Percentiles rank a stretch among this genome's conserved stretches.
Evolutionary conservation across 2,329 filamentous ascomycete species (phyloP).

Genomic region (Curvularia sp.): DNA sequence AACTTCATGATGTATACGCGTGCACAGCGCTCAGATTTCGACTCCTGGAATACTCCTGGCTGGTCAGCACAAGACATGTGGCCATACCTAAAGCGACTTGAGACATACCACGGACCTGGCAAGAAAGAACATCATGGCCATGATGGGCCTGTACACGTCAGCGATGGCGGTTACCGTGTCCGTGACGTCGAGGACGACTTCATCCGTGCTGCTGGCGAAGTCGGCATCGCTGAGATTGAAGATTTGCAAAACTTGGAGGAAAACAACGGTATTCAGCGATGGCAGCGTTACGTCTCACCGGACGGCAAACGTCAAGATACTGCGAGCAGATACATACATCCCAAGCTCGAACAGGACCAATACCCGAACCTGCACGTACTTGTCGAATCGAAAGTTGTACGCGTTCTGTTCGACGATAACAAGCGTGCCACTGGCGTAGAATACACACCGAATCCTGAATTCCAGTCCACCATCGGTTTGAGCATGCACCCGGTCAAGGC

Average conservation of each 20-base stretch:
- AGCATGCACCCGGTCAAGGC: constrained; percentile 46
- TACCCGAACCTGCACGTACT: constrained; percentile 68
- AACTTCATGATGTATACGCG: constrained; percentile 56
- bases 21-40: constrained; percentile 58
- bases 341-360: constrained; percentile 57
- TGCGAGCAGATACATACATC: constrained; percentile 64
- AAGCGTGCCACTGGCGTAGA: constrained; percentile 67
- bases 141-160: constrained; percentile 64
- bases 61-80: constrained; percentile 62
- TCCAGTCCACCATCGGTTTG: constrained; percentile 40
- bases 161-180: constrained; percentile 57
- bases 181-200: constrained; percentile 58
- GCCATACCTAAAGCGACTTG: constrained; percentile 64
- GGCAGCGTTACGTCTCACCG: constrained; percentile 58
- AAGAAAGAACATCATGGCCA: constrained; percentile 59
- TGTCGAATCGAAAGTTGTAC: constrained; percentile 63
- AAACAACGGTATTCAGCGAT: constrained; percentile 54
- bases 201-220: constrained; percentile 56
- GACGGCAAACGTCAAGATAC: constrained; percentile 66
- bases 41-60: constrained; percentile 61
- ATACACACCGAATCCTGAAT: constrained; percentile 59
- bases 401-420: constrained; percentile 62
- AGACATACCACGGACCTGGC: constrained; percentile 63
- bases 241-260: constrained; percentile 62
- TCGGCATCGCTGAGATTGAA: constrained; percentile 61